phyloP scores from a whole-genome alignment of 805 yeast species.

The Metschnikowia hibisci region DNA sequence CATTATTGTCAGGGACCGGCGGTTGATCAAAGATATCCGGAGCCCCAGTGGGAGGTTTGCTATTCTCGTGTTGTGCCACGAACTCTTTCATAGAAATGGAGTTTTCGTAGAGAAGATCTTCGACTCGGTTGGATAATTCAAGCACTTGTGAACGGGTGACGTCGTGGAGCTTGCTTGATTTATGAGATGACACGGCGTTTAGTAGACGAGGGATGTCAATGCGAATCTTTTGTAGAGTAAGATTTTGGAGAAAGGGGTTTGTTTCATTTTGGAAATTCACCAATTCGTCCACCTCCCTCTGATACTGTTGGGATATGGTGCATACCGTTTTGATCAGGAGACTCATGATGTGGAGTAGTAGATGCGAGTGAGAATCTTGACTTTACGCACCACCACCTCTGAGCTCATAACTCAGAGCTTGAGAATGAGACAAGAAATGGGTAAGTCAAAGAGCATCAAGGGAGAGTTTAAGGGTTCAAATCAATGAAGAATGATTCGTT shows the following conservation, averaged over 20 bases:
- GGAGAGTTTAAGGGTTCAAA: too few species aligned
- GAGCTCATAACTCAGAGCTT: too few species aligned
- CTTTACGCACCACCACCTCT: too few species aligned
- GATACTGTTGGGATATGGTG: slow-evolving; percentile 8
- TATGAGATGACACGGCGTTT: slow-evolving; percentile 9
- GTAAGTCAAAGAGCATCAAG: too few species aligned
- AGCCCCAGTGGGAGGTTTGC: background rate
- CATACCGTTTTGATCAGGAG: slow-evolving; percentile 2
- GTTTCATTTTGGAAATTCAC: background rate
- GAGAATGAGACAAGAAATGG: too few species aligned
- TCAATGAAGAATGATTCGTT: too few species aligned
- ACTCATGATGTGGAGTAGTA: background rate
- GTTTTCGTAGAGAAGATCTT: slow-evolving; percentile 7
- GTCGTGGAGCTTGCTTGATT: slow-evolving; percentile 7
- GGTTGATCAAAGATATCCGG: background rate
- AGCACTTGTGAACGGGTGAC: slow-evolving; percentile 6
- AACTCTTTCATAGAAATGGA: background rate
- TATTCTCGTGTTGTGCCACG: background rate
- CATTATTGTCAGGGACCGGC: slow-evolving; percentile 2
- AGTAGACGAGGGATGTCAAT: slow-evolving; percentile 18
- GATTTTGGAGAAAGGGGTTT: slow-evolving; percentile 12
- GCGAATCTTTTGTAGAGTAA: slow-evolving; percentile 12
- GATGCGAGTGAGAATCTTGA: background rate
- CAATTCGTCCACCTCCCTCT: slow-evolving; percentile 7
- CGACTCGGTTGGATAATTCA: slow-evolving; percentile 9